Base-by-base conservation (phyloP, 2,329 filamentous ascomycete genomes). In the Colletotrichum chlorophyti region DNA sequence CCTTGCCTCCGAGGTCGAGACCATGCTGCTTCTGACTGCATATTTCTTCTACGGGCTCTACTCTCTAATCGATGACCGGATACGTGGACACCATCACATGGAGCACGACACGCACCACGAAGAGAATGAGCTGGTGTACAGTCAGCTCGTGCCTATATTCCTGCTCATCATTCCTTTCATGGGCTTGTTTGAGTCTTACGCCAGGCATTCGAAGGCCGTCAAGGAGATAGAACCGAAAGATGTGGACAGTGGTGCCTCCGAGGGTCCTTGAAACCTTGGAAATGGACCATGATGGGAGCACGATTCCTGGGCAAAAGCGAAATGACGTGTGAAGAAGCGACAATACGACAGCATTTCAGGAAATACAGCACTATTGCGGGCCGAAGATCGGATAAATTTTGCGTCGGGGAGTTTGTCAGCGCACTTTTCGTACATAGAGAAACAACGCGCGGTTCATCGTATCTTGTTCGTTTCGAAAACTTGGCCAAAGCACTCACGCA, bases 101-200 rank as follows among this genome's bases (percentile, higher is more conserved):
- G 43, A 46, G 3, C 8, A 34, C 2, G 46, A 54, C 2, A 35
- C 58, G 27, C 15, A 6, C 3, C 40, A 47, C 6, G 52, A 49
- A 14, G 65, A 65, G 40, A 40, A 61, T 35, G 48, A 49, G 15
- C 12, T 64, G 9, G 49, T 48, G 3, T 64, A 62, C 51, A 62
- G 59, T 17, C 63, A 66, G 53, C 41, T 65, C 4, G 58, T 65
- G 17, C 60, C 63, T 7, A 42, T 63, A 5, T 46, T 64, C 15
- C 24, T 66, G 23, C 48, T 65, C 17, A 37, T 66, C 21, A 53
- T 63, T 10, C 55, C 58, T 1, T 47, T 65, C 9, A 45, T 64
- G 49, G 61, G 60, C 10, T 5, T 63, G 11, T 37, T 64, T 10
- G 61, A 65, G 40, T 55, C 55, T 2, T 27, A 55, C n/a, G 42